Percentiles rank a stretch among this genome's conserved stretches.
Conservation (phyloP, 306 rosid species). For the Glycine soja region DNA sequence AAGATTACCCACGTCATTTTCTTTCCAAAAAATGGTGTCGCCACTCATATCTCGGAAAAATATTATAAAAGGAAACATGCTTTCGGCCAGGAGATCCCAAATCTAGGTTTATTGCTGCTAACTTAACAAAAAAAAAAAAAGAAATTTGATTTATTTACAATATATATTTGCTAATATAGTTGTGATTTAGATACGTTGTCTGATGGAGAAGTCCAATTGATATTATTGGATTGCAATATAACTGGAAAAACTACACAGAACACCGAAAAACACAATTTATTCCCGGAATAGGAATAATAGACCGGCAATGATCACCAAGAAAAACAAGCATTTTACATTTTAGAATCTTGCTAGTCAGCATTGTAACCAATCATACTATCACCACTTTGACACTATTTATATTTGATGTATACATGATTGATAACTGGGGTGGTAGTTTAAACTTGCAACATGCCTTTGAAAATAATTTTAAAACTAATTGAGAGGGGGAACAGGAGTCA, state of each 20-base stretch:
- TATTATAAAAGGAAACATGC: background rate
- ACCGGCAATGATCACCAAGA: background rate
- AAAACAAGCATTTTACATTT: constrained; percentile 2
- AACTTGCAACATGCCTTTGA: background rate
- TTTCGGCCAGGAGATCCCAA: constrained; percentile 13
- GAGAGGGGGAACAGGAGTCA: too few relatives aligned
- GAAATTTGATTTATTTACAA: background rate
- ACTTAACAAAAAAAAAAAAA: background rate
- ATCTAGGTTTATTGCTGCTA: background rate
- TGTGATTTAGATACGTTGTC: background rate
- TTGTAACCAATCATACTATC: background rate
- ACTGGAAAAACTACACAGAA: background rate
- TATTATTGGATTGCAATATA: background rate
- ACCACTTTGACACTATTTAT: background rate
- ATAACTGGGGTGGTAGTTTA: background rate
- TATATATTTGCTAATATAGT: background rate
- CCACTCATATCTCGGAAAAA: background rate
- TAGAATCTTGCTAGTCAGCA: background rate
- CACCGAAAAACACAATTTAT: background rate
- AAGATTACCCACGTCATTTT: background rate
- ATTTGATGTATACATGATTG: background rate
- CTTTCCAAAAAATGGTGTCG: background rate
- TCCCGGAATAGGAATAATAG: background rate
- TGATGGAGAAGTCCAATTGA: background rate
- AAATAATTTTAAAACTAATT: background rate